Evolutionary conservation across 768 basidiomycete genomes (phyloP), one percentile per base, ranked within the genome.

Genomic region (Tubosaeta sp.): DNA sequence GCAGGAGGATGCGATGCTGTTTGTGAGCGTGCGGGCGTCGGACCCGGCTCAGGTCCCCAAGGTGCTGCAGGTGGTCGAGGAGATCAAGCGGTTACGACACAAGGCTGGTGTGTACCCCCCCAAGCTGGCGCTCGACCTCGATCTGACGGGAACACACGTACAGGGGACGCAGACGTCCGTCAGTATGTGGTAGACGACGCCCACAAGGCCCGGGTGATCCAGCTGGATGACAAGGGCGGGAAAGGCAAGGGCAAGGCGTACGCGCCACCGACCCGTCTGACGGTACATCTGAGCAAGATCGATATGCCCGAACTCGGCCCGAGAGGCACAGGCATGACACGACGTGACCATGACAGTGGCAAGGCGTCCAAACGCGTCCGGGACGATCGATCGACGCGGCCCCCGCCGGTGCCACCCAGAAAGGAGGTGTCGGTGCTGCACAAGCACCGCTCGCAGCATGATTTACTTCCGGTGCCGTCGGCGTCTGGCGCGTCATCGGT

Each of bases 221-320:
- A 86, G 45, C 72, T 89, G 25, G 55, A 64, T 22, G 79, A 91
- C 60, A 66, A 70, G 33, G 56, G 63, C 5, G 52, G 58, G 27
- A 84, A 83, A 64, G 57, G 53, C 33, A 73, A 75, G 35, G 71
- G 63, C n/a, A 74, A 74, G 51, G 64, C 64, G 41, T 91, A 92
- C 63, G 68, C 72, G 3, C 88, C 90, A 1, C 90, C 88, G 1
- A 76, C 74, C 32, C 83, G 77, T 55, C 74, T 93, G 0, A 77
- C 76, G 0, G 76, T 92, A 2, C 89, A 92, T 65, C 68, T 93
- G 16, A 89, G 88, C 75, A 92, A 92, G 74, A 90, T 93, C 44
- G 74, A 84, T 13, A 91, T 93, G 82, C 90, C 89, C 0, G 90
- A 93, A 64, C 77, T 93, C 14, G 78, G 53, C 6, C 60, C 64